Evolutionary conservation across 2,329 filamentous ascomycete species (phyloP).

Genomic region (Phaeoacremonium minimum): DNA sequence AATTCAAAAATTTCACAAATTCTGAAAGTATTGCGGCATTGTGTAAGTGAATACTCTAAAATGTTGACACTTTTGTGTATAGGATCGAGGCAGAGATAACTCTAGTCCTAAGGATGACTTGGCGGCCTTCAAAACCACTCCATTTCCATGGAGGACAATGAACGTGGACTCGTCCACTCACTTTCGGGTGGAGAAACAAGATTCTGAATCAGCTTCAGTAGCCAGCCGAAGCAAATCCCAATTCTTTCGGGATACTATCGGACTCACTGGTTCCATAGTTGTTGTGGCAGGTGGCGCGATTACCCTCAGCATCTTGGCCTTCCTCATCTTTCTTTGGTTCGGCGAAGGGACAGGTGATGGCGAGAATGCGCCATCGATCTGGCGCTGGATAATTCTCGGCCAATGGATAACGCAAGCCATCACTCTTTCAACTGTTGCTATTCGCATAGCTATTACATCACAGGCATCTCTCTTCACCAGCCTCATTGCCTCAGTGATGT

Average conservation of each 20-base stretch:
- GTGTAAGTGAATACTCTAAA: not conserved
- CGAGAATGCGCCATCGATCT: constrained; percentile 6
- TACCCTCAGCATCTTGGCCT: constrained; percentile 11
- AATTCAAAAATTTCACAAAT: too few relatives aligned
- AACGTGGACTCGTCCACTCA: not conserved
- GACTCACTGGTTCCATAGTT: constrained; percentile 4
- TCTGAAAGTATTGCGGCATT: too few relatives aligned
- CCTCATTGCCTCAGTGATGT: constrained; percentile 13
- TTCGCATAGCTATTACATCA: constrained; percentile 11
- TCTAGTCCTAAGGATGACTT: not conserved
- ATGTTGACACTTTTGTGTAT: not conserved
- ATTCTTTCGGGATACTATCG: constrained; percentile 5
- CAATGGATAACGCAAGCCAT: constrained; percentile 12
- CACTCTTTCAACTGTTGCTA: constrained; percentile 13
- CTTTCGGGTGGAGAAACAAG: not conserved
- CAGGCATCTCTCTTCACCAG: constrained; percentile 16
- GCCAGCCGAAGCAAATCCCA: not conserved
- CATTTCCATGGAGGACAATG: not conserved
- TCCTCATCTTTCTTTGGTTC: constrained; percentile 14
- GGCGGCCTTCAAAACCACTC: not conserved
- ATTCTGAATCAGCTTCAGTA: not conserved
- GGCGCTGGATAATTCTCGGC: constrained; percentile 14
- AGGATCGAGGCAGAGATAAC: not conserved
- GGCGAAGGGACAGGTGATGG: constrained; percentile 10
- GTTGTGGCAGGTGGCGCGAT: constrained; percentile 11